Evolutionary conservation across 108 stramenopile genomes (phyloP).

Genomic region (Cyclotella baltica): DNA sequence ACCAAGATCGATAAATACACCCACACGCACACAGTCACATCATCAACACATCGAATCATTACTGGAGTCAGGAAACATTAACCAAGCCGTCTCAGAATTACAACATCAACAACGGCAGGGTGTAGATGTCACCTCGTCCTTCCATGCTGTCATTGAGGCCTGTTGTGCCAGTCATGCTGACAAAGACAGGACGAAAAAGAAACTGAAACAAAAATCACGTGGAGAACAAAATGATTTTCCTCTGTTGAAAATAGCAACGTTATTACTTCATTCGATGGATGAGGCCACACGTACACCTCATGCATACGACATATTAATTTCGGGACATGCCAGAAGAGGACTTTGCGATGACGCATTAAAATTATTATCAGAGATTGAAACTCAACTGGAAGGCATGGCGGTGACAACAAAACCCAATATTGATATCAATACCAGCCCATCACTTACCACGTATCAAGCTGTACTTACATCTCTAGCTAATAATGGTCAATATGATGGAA

Average conservation of each 20-base stretch:
- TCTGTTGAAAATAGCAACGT: constrained; percentile 20
- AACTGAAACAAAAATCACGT: constrained; percentile 21
- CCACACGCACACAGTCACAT: background rate
- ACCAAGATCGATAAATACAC: no score
- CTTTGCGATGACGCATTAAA: constrained; percentile 68
- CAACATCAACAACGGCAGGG: background rate
- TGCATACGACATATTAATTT: constrained; percentile 64
- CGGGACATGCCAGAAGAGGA: constrained; percentile 54
- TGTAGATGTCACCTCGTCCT: constrained; percentile 49
- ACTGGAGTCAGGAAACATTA: constrained; percentile 22
- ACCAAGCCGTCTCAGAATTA: constrained; percentile 28
- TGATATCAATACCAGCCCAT: constrained; percentile 2
- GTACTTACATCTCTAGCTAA: constrained; percentile 64
- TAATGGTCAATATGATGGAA: constrained; percentile 55
- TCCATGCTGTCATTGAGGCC: constrained; percentile 66
- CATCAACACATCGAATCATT: constrained; percentile 24
- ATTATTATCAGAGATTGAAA: constrained; percentile 65
- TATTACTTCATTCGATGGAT: constrained; percentile 32
- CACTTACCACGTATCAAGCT: constrained; percentile 64
- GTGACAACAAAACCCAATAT: background rate
- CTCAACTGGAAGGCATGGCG: constrained; percentile 11
- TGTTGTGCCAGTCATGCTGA: constrained; percentile 43
- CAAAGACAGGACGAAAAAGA: constrained; percentile 39
- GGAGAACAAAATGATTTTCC: constrained; percentile 13
- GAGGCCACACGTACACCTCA: constrained; percentile 57